Conservation (phyloP, 495 filamentous ascomycete genomes). For the Alectoria sarmentosa region DNA sequence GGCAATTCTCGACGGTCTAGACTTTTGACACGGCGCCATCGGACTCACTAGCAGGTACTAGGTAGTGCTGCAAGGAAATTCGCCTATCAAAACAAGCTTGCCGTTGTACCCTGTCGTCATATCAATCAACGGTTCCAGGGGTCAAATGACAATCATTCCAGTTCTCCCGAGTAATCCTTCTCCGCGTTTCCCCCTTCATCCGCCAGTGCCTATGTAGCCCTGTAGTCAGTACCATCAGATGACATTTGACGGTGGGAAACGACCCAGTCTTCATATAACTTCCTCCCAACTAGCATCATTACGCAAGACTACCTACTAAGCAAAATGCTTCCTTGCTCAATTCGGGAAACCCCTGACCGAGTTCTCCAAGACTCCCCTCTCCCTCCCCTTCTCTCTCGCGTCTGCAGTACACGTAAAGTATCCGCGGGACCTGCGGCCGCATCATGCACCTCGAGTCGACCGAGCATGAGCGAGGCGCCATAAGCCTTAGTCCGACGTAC, state of each 20-base stretch:
- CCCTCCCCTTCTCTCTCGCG: not conserved
- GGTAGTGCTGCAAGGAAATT: not conserved
- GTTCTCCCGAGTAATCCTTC: not conserved
- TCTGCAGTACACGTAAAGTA: not conserved
- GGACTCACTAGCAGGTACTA: no score
- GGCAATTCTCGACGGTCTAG: not conserved
- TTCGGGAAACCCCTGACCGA: no score
- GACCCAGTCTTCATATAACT: no score
- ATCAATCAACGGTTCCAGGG: constrained; percentile 4
- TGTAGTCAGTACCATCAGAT: not conserved
- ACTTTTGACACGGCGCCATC: constrained; percentile 6
- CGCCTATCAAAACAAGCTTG: constrained; percentile 6
- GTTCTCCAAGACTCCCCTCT: no score
- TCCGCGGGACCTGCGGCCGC: constrained; percentile 18
- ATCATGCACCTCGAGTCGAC: constrained; percentile 9
- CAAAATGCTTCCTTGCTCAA: not conserved
- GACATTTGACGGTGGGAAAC: no score
- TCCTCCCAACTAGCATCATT: no score
- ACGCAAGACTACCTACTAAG: no score
- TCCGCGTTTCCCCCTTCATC: not conserved
- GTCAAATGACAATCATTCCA: not conserved
- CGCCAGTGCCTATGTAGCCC: not conserved
- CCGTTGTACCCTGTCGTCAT: constrained; percentile 7
- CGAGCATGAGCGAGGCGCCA: constrained; percentile 16
- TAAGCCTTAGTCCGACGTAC: not conserved